A percentile compares a stretch with the other conserved stretches of the same genome.
Conservation (phyloP, 345 rosid genomes). For the Brassica cretica region DNA sequence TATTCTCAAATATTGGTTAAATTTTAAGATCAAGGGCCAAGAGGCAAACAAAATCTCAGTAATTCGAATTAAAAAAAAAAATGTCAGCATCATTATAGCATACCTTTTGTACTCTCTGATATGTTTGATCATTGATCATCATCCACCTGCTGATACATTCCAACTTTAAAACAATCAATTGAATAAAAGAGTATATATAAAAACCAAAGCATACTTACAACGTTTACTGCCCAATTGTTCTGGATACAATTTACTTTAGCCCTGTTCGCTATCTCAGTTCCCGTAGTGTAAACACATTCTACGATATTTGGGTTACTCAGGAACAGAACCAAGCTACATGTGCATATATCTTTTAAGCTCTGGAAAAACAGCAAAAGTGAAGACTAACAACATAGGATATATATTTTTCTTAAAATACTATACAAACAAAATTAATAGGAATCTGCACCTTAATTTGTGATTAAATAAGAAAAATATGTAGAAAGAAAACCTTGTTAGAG, state of each 20-base stretch:
- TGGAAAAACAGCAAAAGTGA: too few species aligned
- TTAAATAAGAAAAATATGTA: not conserved
- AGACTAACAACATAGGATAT: too few species aligned
- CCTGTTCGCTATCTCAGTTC: too few species aligned
- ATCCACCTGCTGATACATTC: constrained; percentile 51
- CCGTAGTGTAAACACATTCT: too few species aligned
- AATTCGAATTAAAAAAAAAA: not conserved
- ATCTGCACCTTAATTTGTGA: not conserved
- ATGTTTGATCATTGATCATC: constrained; percentile 35
- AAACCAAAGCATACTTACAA: constrained; percentile 47
- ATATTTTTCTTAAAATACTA: not conserved
- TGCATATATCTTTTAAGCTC: too few species aligned
- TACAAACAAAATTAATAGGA: not conserved
- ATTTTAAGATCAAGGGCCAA: not conserved
- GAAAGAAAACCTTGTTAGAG: not conserved
- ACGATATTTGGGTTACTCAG: too few species aligned
- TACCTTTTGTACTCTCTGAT: constrained; percentile 62
- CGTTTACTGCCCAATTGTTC: constrained; percentile 53
- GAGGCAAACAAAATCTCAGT: not conserved
- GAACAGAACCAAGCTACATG: too few species aligned
- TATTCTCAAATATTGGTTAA: constrained; percentile 26
- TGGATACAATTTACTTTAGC: constrained; percentile 42
- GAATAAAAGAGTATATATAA: not conserved
- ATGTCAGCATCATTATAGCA: constrained; percentile 5
- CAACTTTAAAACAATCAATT: constrained; percentile 10